Evolutionary conservation across 441 rosid species (phyloP).

Genomic region (Populus hybrid): DNA sequence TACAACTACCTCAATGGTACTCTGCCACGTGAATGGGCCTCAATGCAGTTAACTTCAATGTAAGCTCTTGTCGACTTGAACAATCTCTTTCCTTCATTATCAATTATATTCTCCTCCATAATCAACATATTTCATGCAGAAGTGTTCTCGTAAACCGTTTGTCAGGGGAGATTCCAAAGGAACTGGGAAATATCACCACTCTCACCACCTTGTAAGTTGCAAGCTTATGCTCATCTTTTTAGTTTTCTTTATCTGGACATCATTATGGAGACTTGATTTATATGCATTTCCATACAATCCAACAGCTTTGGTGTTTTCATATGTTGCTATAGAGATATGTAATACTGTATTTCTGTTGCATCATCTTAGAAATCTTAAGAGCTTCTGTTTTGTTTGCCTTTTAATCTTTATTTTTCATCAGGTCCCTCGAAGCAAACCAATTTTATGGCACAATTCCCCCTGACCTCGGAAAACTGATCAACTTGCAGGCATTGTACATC

Average conservation of each 20-base stretch:
- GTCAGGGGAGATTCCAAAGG: conserved; percentile 76
- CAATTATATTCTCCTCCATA: background rate
- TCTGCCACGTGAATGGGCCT: conserved; percentile 67
- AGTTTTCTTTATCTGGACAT: conserved; percentile 5
- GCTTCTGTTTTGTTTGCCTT: conserved; percentile 1
- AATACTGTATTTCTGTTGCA: background rate
- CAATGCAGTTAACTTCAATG: conserved; percentile 39
- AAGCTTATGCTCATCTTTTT: conserved; percentile 15
- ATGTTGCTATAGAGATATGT: background rate
- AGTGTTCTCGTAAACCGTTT: conserved; percentile 72
- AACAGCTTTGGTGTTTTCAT: background rate
- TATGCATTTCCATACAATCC: background rate
- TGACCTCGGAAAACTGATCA: conserved; percentile 63
- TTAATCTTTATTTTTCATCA: conserved; percentile 17
- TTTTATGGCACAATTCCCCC: conserved; percentile 66
- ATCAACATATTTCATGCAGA: conserved; percentile 37
- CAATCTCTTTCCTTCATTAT: background rate
- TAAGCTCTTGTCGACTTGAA: conserved; percentile 20
- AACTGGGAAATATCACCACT: conserved; percentile 55
- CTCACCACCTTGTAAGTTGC: conserved; percentile 65
- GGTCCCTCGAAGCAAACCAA: conserved; percentile 71
- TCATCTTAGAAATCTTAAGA: background rate
- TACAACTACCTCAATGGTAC: conserved; percentile 75
- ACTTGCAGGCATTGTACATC: conserved; percentile 54
- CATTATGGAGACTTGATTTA: conserved; percentile 9